phyloP scores from a whole-genome alignment of 176 grass and related monocot species.

The Pontederia paniculata region DNA sequence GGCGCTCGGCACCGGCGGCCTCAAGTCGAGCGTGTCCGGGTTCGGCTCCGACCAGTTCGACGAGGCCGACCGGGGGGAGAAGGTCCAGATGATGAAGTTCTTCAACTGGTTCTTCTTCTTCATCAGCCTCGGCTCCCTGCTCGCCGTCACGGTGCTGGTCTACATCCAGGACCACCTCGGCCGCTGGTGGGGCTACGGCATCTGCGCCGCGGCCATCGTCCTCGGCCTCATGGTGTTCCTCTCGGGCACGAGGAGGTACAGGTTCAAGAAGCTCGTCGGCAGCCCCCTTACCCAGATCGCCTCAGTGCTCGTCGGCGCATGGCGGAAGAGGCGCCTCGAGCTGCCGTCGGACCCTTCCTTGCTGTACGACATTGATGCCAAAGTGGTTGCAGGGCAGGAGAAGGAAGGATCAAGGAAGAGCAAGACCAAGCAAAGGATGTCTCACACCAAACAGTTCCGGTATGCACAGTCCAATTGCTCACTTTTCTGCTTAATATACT shows the following conservation, averaged over 20 bases:
- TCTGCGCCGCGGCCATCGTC: constrained; percentile 55
- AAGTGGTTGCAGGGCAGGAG: constrained; percentile 16
- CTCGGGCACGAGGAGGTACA: constrained; percentile 43
- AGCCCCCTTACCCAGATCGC: constrained; percentile 83
- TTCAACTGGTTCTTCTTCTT: constrained; percentile 99
- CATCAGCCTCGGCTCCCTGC: constrained; percentile 79
- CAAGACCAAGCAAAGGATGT: constrained; percentile 42
- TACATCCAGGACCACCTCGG: constrained; percentile 88
- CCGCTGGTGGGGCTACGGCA: constrained; percentile 51
- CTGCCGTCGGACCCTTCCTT: constrained; percentile 46
- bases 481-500: not conserved
- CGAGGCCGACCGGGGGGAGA: constrained; percentile 47
- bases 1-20: constrained; percentile 79
- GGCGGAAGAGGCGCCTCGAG: constrained; percentile 46
- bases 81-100: constrained; percentile 61
- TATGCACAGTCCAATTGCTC: constrained; percentile 10
- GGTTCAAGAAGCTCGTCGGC: constrained; percentile 85
- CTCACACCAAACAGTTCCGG: constrained; percentile 71
- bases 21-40: constrained; percentile 91
- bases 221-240: constrained; percentile 48
- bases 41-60: constrained; percentile 98
- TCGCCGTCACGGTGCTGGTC: constrained; percentile 77
- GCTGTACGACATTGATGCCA: constrained; percentile 42
- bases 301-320: constrained; percentile 44
- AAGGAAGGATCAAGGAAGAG: constrained; percentile 20